These are phyloP conservation scores for Paxillus rubicundulus DNA, from an alignment of 768 basidiomycete genomes.

Conservation along the genomic window DNA sequence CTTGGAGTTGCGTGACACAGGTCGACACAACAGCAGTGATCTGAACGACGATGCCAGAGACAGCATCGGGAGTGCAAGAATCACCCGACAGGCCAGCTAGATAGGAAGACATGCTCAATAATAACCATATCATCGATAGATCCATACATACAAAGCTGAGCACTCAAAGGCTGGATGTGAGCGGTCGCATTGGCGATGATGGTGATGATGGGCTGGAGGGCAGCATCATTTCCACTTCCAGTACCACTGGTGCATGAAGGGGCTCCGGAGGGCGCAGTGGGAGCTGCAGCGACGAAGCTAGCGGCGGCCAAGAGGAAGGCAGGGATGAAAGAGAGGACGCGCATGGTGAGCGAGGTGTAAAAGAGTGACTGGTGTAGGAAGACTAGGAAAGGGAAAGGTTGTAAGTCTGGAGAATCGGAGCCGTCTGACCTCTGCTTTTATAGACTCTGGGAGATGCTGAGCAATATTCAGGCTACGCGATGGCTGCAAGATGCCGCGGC, in stretches of 20 bases:
- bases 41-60: slow-evolving; percentile 1
- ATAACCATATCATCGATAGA: no score
- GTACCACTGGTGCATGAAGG: neutral
- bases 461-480: slow-evolving; percentile 16
- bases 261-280: neutral
- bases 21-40: neutral
- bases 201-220: slow-evolving; percentile 6
- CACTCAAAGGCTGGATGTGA: neutral
- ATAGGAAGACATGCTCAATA: no score
- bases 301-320: slow-evolving; percentile 14
- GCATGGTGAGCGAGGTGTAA: slow-evolving; percentile 18
- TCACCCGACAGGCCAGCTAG: neutral
- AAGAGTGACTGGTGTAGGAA: slow-evolving; percentile 11
- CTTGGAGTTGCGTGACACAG: neutral
- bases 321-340: slow-evolving; percentile 25
- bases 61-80: neutral
- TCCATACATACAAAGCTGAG: neutral
- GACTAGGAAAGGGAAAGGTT: neutral
- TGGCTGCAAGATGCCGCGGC: slow-evolving; percentile 14
- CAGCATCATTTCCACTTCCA: neutral
- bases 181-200: neutral
- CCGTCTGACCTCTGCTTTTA: neutral
- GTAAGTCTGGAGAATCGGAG: neutral
- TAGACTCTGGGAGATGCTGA: neutral
- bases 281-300: slow-evolving; percentile 18